Base-by-base conservation (phyloP, 2,329 filamentous ascomycete genomes). In the Clonostachys sp. region DNA sequence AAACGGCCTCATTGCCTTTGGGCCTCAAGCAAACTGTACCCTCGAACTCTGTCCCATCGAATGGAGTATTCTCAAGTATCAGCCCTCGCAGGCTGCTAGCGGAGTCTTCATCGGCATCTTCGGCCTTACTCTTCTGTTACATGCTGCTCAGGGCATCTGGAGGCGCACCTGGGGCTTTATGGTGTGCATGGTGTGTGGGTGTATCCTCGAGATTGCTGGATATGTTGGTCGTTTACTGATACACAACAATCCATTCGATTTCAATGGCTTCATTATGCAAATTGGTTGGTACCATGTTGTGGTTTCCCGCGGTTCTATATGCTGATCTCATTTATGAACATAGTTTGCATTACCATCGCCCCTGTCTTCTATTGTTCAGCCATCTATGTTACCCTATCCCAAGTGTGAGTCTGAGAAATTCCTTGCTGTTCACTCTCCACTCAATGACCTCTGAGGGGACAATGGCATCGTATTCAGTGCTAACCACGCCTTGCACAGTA, bases 261-360 rank as follows among this genome's bases (percentile, higher is more conserved):
- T 81, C 56, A 54, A 56, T 12, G 80, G 74, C 8, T 88, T 87
- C 59, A 73, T 86, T 59, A 73, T 86, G 14, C 81, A 87, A 58
- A 84, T 86, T 52, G 68, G 77, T 78, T 57, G 43, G 71, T 62
- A 42, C 18, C 7, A n/a, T n/a, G 24, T 10, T 10, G 24, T 10
- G 24, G 24, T 30, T 30, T 30, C 24, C 24, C 9, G 9, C 24
- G 24, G 8, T 10, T 30, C 3, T 9, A 38, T 16, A 17, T 18
- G 24, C 33, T 16, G 35, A 12, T 42, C 39, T 20, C 12, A 3
- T 34, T 10, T 17, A 18, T 30, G 9, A 42, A 14, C 17, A 39
- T 33, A 63, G 61, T 63, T 17, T 63, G 58, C 48, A 64, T 63
- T 35, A 64, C 62, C 2, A 48, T 62, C 12, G 62, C 59, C 1